phyloP scores from a whole-genome alignment of 1,284 basidiomycete genomes.

The Chondrostereum purpureum region DNA sequence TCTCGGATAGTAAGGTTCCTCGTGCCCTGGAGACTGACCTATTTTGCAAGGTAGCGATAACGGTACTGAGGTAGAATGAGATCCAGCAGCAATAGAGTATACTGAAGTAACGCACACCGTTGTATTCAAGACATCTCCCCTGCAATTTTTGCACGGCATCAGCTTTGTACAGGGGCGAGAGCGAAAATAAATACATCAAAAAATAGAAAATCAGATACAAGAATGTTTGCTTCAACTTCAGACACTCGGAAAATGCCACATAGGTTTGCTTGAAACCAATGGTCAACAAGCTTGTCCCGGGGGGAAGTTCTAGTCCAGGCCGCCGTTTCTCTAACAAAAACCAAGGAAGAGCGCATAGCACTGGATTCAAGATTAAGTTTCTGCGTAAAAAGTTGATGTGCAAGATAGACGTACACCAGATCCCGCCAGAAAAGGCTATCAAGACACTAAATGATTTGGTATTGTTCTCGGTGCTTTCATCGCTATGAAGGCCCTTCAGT shows the following conservation, averaged over 20 bases:
- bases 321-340: constrained; percentile 66
- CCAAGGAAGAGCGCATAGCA: constrained; percentile 73
- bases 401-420: too few relatives aligned
- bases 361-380: constrained; percentile 26
- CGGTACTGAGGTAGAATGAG: constrained; percentile 57
- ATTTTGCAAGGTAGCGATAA: constrained; percentile 75
- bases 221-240: constrained; percentile 70
- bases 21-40: constrained; percentile 37
- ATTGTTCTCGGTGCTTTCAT: constrained; percentile 65
- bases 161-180: background rate
- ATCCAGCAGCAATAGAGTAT: background rate
- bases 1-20: constrained; percentile 1
- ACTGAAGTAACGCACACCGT: constrained; percentile 47
- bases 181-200: constrained; percentile 45
- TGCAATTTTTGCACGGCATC: constrained; percentile 16
- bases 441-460: constrained; percentile 72
- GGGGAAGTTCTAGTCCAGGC: constrained; percentile 60
- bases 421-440: constrained; percentile 69
- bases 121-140: constrained; percentile 71
- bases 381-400: too few relatives aligned
- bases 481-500: constrained; percentile 58
- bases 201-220: constrained; percentile 74
- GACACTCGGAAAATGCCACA: constrained; percentile 59
- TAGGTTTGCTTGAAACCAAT: constrained; percentile 69
- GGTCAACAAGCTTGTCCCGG: constrained; percentile 55